A percentile compares a stretch with the other conserved stretches of the same genome.
These are phyloP conservation scores for Hanseniaspora uvarum DNA, from an alignment of 1,139 yeast genomes.

Conservation along the genomic window DNA sequence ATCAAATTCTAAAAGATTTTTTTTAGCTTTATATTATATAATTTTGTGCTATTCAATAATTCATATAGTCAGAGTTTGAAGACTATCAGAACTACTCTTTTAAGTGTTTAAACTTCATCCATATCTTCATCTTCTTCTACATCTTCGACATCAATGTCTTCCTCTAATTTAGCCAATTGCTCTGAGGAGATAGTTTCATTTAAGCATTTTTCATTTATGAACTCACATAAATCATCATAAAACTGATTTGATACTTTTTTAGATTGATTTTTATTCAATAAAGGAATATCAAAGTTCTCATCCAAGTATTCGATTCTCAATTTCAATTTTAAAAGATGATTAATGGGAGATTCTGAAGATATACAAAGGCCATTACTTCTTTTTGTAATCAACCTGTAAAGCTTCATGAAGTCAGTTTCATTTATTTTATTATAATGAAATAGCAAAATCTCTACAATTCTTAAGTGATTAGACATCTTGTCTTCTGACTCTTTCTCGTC, in stretches of 20 bases:
- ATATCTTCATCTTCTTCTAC: constrained; percentile 23
- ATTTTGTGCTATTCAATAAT: no score
- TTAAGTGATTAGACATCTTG: constrained; percentile 42
- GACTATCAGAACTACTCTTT: neutral
- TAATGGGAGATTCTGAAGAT: constrained; percentile 24
- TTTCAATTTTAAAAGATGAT: constrained; percentile 26
- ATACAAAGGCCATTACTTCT: constrained; percentile 20
- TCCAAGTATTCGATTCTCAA: constrained; percentile 26
- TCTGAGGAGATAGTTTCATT: constrained; percentile 4
- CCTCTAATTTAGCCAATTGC: constrained; percentile 11
- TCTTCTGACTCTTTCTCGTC: constrained; percentile 36
- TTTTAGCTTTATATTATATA: constrained; percentile 28
- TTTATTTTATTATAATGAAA: constrained; percentile 13
- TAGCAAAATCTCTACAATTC: constrained; percentile 28
- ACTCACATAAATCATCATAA: constrained; percentile 29
- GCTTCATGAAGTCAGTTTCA: constrained; percentile 16
- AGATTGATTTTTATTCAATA: neutral
- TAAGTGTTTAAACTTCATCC: constrained; percentile 16
- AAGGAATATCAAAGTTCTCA: constrained; percentile 22
- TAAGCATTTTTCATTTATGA: constrained; percentile 29
- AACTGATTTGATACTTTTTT: constrained; percentile 26
- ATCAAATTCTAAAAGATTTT: constrained; percentile 50
- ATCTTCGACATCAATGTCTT: constrained; percentile 22
- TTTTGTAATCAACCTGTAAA: constrained; percentile 10
- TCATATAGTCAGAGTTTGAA: no score